phyloP scores from a whole-genome alignment of 345 rosid genomes.

The thale cress (Arabidopsis thaliana) region TAIR10.1 NC_003070.9:7565501-7566000 shows the following conservation, averaged over 20 bases:
- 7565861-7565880: slow-evolving; percentile 24
- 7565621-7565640: slow-evolving; percentile 46
- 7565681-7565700: slow-evolving; percentile 19
- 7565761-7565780: slow-evolving; percentile 9
- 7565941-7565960: too few species aligned
- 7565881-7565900: background rate
- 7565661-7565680: background rate
- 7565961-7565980: too few species aligned
- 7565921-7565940: too few species aligned
- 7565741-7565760: slow-evolving; percentile 25
- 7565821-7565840: background rate
- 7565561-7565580: slow-evolving; percentile 39
- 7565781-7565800: background rate
- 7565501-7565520: slow-evolving; percentile 42
- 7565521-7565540: slow-evolving; percentile 36
- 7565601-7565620: slow-evolving; percentile 53
- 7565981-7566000: background rate
- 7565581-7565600: slow-evolving; percentile 46
- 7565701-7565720: background rate
- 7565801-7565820: slow-evolving; percentile 6
- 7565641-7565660: slow-evolving; percentile 59
- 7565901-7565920: too few species aligned
- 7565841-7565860: background rate
- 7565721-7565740: slow-evolving; percentile 9
- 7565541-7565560: slow-evolving; percentile 33